Conservation (phyloP, 2,329 filamentous ascomycete genomes). For the Ceratocystis ficicola region DNA sequence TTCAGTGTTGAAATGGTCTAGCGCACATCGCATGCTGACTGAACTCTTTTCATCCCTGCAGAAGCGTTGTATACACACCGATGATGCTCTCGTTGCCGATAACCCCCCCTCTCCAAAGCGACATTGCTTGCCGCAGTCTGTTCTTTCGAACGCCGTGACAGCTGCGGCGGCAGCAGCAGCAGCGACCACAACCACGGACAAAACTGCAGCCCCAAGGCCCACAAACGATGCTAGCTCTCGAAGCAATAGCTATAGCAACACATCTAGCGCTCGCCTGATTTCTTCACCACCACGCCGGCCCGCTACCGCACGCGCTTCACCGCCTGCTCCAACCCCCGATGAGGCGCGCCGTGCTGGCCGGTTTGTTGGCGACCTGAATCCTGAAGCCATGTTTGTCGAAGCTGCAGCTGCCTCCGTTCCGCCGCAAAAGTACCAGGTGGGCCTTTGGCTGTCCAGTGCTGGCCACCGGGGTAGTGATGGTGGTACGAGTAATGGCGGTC, state of each 20-base stretch:
- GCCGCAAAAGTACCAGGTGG: conserved; percentile 38
- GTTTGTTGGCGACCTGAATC: conserved; percentile 48
- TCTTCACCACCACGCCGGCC: not conserved
- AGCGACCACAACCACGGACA: not conserved
- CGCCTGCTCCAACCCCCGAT: not conserved
- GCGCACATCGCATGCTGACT: not conserved
- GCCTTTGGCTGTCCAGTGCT: conserved; percentile 39
- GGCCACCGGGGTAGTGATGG: not conserved
- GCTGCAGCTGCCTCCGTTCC: conserved; percentile 35
- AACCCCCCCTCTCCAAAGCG: conserved; percentile 15
- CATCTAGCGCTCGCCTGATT: not conserved
- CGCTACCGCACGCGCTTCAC: conserved; percentile 6
- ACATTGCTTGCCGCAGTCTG: conserved; percentile 12
- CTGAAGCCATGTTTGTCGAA: conserved; percentile 48
- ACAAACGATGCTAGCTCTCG: not conserved
- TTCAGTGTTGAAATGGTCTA: not conserved
- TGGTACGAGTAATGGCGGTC: not conserved
- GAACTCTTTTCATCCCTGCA: conserved; percentile 23
- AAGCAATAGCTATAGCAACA: not conserved
- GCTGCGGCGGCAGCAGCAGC: not conserved
- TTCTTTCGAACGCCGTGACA: conserved; percentile 4
- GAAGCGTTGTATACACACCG: conserved; percentile 35
- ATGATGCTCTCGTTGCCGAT: conserved; percentile 10
- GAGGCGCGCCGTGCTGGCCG: conserved; percentile 29
- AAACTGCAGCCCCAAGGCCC: not conserved